Evolutionary conservation across 2,329 filamentous ascomycete species (phyloP).

Genomic region (Alternaria triticimaculans): DNA sequence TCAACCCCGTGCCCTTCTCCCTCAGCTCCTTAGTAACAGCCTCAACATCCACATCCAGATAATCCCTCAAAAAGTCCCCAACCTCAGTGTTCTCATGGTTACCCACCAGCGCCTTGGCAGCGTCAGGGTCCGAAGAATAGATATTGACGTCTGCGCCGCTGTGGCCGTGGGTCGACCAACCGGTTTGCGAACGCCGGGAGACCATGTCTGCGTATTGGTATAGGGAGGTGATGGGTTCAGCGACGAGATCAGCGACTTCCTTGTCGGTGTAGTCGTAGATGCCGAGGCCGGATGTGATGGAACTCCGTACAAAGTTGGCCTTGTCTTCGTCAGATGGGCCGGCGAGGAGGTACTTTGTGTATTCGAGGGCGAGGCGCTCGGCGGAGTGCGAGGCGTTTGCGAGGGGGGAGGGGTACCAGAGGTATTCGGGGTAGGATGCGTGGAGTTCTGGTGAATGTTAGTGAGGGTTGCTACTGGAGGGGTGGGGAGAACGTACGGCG

Average conservation of each 20-base stretch:
- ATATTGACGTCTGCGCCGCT: conserved; percentile 92
- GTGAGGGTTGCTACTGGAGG: neutral
- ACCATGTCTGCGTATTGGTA: conserved; percentile 83
- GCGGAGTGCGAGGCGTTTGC: conserved; percentile 79
- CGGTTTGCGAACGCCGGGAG: conserved; percentile 84
- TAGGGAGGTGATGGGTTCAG: conserved; percentile 62
- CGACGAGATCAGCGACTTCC: conserved; percentile 73
- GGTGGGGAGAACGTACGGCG: conserved; percentile 64
- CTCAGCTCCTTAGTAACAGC: conserved; percentile 77
- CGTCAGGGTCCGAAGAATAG: conserved; percentile 76
- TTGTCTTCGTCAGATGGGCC: conserved; percentile 38
- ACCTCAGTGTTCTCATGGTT: conserved; percentile 97
- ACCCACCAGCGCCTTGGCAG: conserved; percentile 70
- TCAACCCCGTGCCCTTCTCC: conserved; percentile 56
- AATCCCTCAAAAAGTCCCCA: conserved; percentile 79
- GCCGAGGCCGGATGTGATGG: conserved; percentile 75
- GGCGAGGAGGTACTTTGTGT: conserved; percentile 64
- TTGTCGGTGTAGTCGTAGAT: conserved; percentile 73
- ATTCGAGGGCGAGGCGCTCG: conserved; percentile 70
- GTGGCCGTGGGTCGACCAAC: conserved; percentile 95
- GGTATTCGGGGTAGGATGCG: conserved; percentile 68
- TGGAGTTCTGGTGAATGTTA: conserved; percentile 59
- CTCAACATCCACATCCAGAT: conserved; percentile 80
- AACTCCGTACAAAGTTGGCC: conserved; percentile 68
- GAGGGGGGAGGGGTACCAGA: conserved; percentile 84